Evolutionary conservation across 2,329 filamentous ascomycete species (phyloP).

Genomic region (Colletotrichum neosansevieriae): DNA sequence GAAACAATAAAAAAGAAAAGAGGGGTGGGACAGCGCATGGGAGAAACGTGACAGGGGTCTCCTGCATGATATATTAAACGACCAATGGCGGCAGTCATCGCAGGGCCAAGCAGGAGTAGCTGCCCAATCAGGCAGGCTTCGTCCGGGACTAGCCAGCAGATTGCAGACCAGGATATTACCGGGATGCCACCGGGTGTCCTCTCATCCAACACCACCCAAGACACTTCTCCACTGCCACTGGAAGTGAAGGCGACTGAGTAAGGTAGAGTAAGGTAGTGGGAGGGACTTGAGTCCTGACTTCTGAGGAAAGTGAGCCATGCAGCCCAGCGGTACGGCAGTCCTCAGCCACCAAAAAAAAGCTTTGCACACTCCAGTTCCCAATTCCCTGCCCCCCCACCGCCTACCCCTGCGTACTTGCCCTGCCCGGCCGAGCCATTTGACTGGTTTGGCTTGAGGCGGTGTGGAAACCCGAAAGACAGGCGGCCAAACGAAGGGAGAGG

Average conservation of each 20-base stretch:
- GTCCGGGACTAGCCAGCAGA: conserved; percentile 59
- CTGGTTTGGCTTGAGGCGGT: conserved; percentile 37
- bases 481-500: neutral
- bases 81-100: conserved; percentile 58
- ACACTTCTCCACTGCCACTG: conserved; percentile 9
- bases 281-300: conserved; percentile 4
- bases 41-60: conserved; percentile 63
- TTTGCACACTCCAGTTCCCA: conserved; percentile 29
- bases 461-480: conserved; percentile 15
- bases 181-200: conserved; percentile 42
- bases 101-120: conserved; percentile 56
- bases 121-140: conserved; percentile 64
- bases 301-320: neutral
- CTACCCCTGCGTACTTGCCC: neutral
- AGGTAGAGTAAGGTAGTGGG: neutral
- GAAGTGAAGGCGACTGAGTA: no score
- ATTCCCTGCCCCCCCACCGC: conserved; percentile 22
- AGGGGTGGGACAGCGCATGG: conserved; percentile 61
- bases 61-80: conserved; percentile 63
- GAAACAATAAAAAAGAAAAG: conserved; percentile 8
- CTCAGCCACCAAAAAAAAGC: conserved; percentile 30
- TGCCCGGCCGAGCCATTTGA: conserved; percentile 20
- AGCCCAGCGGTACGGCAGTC: neutral
- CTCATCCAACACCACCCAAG: conserved; percentile 25
- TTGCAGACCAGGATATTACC: conserved; percentile 52